These are phyloP conservation scores for Trichoderma atroviride DNA, from an alignment of 2,329 filamentous ascomycete species.

Conservation along the genomic window DNA sequence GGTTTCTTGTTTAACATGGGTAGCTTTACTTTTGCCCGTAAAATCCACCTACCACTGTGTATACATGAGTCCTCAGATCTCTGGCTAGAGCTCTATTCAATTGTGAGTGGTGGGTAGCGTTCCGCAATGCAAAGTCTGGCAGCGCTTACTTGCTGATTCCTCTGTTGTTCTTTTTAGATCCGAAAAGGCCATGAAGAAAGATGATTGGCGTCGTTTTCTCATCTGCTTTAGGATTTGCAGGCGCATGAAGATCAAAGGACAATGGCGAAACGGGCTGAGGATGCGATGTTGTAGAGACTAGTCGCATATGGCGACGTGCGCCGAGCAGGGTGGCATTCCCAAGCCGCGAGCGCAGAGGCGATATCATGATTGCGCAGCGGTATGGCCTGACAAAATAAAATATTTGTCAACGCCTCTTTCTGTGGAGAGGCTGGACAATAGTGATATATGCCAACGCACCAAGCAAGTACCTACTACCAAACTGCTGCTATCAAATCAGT, in stretches of 20 bases:
- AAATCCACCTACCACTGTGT: conserved; percentile 66
- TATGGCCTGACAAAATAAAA: not conserved
- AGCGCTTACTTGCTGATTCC: conserved; percentile 81
- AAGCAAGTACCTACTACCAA: not conserved
- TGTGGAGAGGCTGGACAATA: not conserved
- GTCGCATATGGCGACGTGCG: not conserved
- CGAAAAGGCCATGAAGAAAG: conserved; percentile 91
- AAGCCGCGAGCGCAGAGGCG: conserved; percentile 7
- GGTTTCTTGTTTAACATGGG: conserved; percentile 15
- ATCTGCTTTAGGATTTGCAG: conserved; percentile 46
- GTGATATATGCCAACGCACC: not conserved
- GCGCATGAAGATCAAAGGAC: conserved; percentile 68
- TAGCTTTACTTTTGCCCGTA: conserved; percentile 11
- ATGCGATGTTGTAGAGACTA: not conserved
- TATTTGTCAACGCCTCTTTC: not conserved
- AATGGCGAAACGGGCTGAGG: conserved; percentile 43
- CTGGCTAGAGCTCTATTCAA: conserved; percentile 70
- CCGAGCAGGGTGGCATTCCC: not conserved
- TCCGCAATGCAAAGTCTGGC: not conserved
- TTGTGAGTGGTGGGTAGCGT: conserved; percentile 30
- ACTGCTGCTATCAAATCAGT: not conserved
- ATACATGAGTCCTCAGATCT: conserved; percentile 78
- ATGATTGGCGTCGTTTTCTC: conserved; percentile 66
- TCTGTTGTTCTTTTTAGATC: conserved; percentile 93
- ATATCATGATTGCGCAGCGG: not conserved